Evolutionary conservation across 202 grass and related monocot genomes (phyloP).

Genomic region (Alloteropsis angusta): DNA sequence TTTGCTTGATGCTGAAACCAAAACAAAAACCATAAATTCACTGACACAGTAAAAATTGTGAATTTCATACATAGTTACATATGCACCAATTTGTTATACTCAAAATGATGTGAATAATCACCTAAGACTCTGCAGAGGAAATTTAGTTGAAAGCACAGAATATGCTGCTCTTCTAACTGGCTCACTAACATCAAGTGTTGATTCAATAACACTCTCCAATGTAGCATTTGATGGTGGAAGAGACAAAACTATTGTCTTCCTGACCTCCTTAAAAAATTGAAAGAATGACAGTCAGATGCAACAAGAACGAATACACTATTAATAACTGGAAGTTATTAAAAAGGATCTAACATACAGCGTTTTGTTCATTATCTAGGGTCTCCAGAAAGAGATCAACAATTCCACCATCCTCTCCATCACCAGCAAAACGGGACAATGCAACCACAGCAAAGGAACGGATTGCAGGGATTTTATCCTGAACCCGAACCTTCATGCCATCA

Average conservation of each 20-base stretch:
- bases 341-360: conserved; percentile 46
- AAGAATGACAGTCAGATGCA: conserved; percentile 18
- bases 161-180: conserved; percentile 66
- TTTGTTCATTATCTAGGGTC: conserved; percentile 58
- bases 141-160: conserved; percentile 69
- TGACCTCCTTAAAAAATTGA: conserved; percentile 56
- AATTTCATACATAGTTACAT: not conserved
- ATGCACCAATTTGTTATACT: not conserved
- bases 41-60: not conserved
- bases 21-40: conserved; percentile 19
- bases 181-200: conserved; percentile 64
- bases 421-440: conserved; percentile 69
- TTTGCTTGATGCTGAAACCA: conserved; percentile 85
- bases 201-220: conserved; percentile 55
- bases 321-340: not conserved
- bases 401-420: conserved; percentile 51
- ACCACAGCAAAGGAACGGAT: conserved; percentile 65
- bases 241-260: conserved; percentile 61
- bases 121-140: conserved; percentile 88
- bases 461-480: conserved; percentile 61
- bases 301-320: not conserved
- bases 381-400: conserved; percentile 64
- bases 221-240: conserved; percentile 70
- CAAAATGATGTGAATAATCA: conserved; percentile 22
- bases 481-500: conserved; percentile 63